Conservation (phyloP, 345 rosid species). For the Murraya koenigii region DNA sequence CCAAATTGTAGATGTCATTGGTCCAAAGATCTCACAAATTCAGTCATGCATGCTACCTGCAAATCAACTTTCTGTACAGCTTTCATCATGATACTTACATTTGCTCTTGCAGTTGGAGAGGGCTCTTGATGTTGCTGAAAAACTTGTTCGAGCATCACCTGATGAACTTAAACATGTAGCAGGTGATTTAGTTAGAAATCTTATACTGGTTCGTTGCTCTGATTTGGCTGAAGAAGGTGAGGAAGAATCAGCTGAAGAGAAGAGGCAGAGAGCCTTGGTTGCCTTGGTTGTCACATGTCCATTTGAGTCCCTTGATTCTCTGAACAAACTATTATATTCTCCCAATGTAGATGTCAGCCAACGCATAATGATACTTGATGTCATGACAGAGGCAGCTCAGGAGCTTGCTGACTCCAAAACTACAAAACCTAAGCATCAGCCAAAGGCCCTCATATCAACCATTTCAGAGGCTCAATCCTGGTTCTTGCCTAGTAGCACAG, state of each 20-base stretch:
- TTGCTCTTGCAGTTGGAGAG: conserved; percentile 66
- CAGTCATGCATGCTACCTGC: neutral
- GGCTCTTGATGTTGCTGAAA: conserved; percentile 83
- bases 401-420: conserved; percentile 77
- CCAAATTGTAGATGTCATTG: neutral
- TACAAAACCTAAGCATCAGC: conserved; percentile 49
- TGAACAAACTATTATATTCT: conserved; percentile 67
- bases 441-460: conserved; percentile 53
- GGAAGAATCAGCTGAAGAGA: conserved; percentile 96
- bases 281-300: conserved; percentile 82
- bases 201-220: conserved; percentile 88
- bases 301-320: conserved; percentile 63
- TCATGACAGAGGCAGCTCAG: conserved; percentile 88
- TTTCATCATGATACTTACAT: neutral
- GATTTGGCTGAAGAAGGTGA: conserved; percentile 88
- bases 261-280: conserved; percentile 79
- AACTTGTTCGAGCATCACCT: conserved; percentile 91
- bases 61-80: conserved; percentile 1
- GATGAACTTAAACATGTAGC: conserved; percentile 82
- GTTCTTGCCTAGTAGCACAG: conserved; percentile 79
- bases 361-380: conserved; percentile 94
- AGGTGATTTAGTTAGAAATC: conserved; percentile 72
- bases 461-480: conserved; percentile 83
- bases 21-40: neutral
- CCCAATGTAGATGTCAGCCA: conserved; percentile 89